phyloP scores from a whole-genome alignment of 106 monocot species.

The Vanilla planifolia region DNA sequence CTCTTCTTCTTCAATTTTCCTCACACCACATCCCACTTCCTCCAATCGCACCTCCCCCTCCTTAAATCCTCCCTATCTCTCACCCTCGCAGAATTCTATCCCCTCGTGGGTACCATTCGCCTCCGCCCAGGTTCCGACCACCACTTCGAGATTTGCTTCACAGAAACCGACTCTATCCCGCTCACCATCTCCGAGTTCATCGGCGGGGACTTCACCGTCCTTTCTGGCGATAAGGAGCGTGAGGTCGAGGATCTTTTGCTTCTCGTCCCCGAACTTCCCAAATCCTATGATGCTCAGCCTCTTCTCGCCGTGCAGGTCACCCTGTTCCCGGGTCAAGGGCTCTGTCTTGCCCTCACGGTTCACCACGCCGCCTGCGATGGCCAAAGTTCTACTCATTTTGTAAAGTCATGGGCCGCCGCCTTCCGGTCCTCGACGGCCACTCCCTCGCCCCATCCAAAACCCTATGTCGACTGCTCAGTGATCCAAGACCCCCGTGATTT shows the following conservation, averaged over 20 bases:
- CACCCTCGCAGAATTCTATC: constrained; percentile 7
- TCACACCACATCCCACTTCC: neutral
- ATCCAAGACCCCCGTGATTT: neutral
- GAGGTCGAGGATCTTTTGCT: neutral
- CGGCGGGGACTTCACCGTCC: neutral
- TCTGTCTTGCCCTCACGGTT: constrained; percentile 20
- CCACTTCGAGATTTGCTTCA: constrained; percentile 5
- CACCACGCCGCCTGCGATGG: constrained; percentile 39
- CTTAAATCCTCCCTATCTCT: neutral
- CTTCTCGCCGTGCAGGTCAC: constrained; percentile 38
- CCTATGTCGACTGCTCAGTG: neutral
- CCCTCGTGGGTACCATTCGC: neutral
- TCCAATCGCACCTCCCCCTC: neutral
- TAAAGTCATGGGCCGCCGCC: constrained; percentile 27
- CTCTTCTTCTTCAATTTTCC: constrained; percentile 10
- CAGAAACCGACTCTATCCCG: neutral
- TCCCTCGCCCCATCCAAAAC: neutral
- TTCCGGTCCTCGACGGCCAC: neutral
- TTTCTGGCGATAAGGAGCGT: neutral
- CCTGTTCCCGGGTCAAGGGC: constrained; percentile 18
- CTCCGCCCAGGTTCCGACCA: neutral
- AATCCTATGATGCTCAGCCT: neutral
- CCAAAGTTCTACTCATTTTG: constrained; percentile 21
- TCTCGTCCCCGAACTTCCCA: neutral
- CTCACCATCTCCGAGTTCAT: neutral